Conservation (phyloP, 345 rosid genomes). For the Sonneratia alba region DNA sequence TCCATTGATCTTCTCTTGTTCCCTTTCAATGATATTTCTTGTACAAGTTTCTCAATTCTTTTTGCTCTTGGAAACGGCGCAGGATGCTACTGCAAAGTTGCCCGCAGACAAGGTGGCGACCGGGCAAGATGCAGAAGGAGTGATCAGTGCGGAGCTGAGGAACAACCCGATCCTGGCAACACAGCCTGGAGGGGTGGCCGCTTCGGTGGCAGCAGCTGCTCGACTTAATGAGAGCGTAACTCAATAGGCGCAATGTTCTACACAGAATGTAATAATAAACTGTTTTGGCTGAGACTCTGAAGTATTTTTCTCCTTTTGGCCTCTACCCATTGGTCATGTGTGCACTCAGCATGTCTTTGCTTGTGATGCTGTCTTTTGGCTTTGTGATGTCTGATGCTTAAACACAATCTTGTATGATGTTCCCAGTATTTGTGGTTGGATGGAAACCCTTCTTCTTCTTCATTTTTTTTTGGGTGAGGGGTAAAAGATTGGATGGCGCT, state of each 20-base stretch:
- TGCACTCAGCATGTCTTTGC: too few relatives aligned
- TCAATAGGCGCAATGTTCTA: neutral
- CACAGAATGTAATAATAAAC: neutral
- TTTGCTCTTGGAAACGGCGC: neutral
- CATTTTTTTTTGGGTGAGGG: too few relatives aligned
- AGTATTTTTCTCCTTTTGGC: too few relatives aligned
- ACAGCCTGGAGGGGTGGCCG: conserved; percentile 57
- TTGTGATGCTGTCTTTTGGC: too few relatives aligned
- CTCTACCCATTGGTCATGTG: too few relatives aligned
- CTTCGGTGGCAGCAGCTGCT: conserved; percentile 59
- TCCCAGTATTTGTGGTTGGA: too few relatives aligned
- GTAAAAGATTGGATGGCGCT: too few relatives aligned
- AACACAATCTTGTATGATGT: too few relatives aligned
- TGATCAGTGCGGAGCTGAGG: conserved; percentile 52
- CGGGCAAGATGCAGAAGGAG: conserved; percentile 59
- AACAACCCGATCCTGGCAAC: conserved; percentile 37
- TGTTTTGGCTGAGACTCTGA: too few relatives aligned
- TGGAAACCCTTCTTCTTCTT: too few relatives aligned
- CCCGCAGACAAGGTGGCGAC: conserved; percentile 54
- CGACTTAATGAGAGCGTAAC: conserved; percentile 37
- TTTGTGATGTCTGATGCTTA: too few relatives aligned
- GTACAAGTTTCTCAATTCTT: neutral
- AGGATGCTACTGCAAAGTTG: conserved; percentile 50
- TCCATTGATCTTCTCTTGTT: neutral
- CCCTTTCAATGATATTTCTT: too few relatives aligned